Base-by-base conservation (phyloP, 352 stramenopile genomes). In the Phytophthora multivora region DNA sequence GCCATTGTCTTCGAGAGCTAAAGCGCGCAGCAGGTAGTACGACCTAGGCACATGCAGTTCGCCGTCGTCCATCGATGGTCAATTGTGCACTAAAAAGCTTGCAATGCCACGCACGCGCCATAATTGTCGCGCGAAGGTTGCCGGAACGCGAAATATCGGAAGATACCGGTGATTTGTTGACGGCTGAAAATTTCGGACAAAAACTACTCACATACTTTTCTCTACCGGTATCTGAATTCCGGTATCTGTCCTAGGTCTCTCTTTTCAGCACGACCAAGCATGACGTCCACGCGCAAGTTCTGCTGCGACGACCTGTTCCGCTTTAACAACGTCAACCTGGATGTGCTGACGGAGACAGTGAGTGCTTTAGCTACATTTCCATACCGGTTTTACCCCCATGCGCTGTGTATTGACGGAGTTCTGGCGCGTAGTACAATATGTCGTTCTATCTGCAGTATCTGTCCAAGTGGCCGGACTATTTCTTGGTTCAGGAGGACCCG, bases 301-400 rank as follows among this genome's bases (percentile, higher is more conserved):
- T 79, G 83, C 58, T 98, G 97, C 82, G 88, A 98, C 46, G 97
- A 99, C 77, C 80, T 99, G 51, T 97, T 99, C 60, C 89, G 90
- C 49, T 99, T 99, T 80, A 99, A 99, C 75, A 98, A 98, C 49
- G 91, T 99, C 59, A 99, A 99, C 71, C 83, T 99, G 41, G 96
- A 99, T 71, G 83, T 97, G 51, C 80, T 99, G 16, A 99, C 95
- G 31, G 93, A 95, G 81, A 99, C 95, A 82, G 81, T 92, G 51
- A 19, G 75, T 21, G 63, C 12, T 21, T 30, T 38, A 3, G 18
- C 33, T 40, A 16, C 42, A 16, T 19, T 53, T n/a, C 21, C 26
- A 53, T 31, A n/a, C 18, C 7, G n/a, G 9, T 31, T 51, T 3
- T 16, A 30, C 13, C 13, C 23, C 12, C 33, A 0, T 23, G 26